A percentile compares a stretch with the other conserved stretches of the same genome.
These are phyloP conservation scores for Nicotiana tomentosiformis DNA, from an alignment of 257 asterid species.

Conservation along the genomic window DNA sequence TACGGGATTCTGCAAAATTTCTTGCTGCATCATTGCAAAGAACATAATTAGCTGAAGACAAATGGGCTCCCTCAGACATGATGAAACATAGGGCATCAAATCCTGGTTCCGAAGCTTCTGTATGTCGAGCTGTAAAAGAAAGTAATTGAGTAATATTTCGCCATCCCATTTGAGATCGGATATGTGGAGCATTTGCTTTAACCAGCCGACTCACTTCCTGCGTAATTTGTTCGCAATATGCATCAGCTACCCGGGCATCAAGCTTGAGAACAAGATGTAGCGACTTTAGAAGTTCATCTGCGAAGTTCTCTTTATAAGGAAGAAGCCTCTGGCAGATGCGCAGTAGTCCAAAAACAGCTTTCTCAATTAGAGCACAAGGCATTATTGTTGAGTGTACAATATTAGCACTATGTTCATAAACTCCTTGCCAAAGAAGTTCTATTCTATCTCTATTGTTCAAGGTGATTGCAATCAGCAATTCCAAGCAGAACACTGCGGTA, in stretches of 20 bases:
- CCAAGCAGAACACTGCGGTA: slow-evolving; percentile 95
- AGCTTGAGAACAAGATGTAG: slow-evolving; percentile 87
- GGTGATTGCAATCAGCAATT: slow-evolving; percentile 83
- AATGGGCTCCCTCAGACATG: slow-evolving; percentile 87
- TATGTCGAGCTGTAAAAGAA: slow-evolving; percentile 84
- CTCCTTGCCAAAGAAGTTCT: slow-evolving; percentile 88
- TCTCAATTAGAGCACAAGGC: slow-evolving; percentile 91
- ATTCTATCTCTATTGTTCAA: slow-evolving; percentile 85
- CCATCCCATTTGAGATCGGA: slow-evolving; percentile 83
- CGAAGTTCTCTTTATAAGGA: slow-evolving; percentile 85
- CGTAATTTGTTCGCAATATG: slow-evolving; percentile 92
- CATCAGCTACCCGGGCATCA: slow-evolving; percentile 90
- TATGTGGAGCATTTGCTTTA: slow-evolving; percentile 73
- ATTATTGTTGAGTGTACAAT: slow-evolving; percentile 90
- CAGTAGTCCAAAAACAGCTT: slow-evolving; percentile 90
- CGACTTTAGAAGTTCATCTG: slow-evolving; percentile 78
- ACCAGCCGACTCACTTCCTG: slow-evolving; percentile 90
- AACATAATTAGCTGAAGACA: slow-evolving; percentile 69
- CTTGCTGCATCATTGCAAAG: slow-evolving; percentile 79
- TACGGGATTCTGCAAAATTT: slow-evolving; percentile 94
- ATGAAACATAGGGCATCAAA: slow-evolving; percentile 71
- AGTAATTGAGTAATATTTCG: slow-evolving; percentile 70
- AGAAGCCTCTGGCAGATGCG: slow-evolving; percentile 87
- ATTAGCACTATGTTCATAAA: slow-evolving; percentile 82
- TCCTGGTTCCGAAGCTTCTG: slow-evolving; percentile 93